Evolutionary conservation across 169 alveolate genomes (phyloP).

Genomic region (Fabrea salina): DNA sequence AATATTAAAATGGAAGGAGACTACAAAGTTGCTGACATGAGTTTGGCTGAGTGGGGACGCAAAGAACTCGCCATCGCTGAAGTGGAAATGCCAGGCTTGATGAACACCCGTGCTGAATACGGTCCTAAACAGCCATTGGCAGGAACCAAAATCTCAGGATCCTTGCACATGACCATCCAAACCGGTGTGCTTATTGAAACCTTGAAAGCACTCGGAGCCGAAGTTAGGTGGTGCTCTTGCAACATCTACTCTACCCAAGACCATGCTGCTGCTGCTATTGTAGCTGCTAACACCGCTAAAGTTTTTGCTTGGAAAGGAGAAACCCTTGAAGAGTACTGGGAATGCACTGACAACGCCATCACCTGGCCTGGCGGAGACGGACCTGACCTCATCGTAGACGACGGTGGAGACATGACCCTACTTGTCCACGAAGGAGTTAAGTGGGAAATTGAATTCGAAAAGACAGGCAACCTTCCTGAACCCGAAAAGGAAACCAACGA

Average conservation of each 20-base stretch:
- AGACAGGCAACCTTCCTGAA: slow-evolving; percentile 67
- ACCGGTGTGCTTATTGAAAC: slow-evolving; percentile 86
- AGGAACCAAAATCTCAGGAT: slow-evolving; percentile 95
- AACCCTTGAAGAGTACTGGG: slow-evolving; percentile 96
- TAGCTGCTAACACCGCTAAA: slow-evolving; percentile 86
- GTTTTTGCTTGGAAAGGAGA: slow-evolving; percentile 98
- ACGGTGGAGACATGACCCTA: slow-evolving; percentile 97
- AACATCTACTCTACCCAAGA: slow-evolving; percentile 98
- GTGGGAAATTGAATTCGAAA: slow-evolving; percentile 80
- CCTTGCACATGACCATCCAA: slow-evolving; percentile 97
- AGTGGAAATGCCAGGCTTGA: slow-evolving; percentile 97
- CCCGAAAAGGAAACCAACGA: slow-evolving; percentile 57
- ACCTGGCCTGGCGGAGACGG: slow-evolving; percentile 95
- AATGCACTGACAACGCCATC: slow-evolving; percentile 93
- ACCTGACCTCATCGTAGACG: slow-evolving; percentile 96
- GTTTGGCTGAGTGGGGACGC: slow-evolving; percentile 92
- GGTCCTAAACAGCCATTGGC: slow-evolving; percentile 88
- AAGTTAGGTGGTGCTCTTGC: slow-evolving; percentile 97
- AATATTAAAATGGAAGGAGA: slow-evolving; percentile 18
- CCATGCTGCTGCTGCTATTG: slow-evolving; percentile 96
- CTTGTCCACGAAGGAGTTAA: slow-evolving; percentile 92
- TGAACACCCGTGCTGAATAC: slow-evolving; percentile 88
- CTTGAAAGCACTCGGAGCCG: slow-evolving; percentile 89
- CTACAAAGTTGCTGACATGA: slow-evolving; percentile 83
- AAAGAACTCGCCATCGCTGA: slow-evolving; percentile 91